Evolutionary conservation across 2,329 filamentous ascomycete genomes (phyloP).

Genomic region (Tympanopsis confertula): DNA sequence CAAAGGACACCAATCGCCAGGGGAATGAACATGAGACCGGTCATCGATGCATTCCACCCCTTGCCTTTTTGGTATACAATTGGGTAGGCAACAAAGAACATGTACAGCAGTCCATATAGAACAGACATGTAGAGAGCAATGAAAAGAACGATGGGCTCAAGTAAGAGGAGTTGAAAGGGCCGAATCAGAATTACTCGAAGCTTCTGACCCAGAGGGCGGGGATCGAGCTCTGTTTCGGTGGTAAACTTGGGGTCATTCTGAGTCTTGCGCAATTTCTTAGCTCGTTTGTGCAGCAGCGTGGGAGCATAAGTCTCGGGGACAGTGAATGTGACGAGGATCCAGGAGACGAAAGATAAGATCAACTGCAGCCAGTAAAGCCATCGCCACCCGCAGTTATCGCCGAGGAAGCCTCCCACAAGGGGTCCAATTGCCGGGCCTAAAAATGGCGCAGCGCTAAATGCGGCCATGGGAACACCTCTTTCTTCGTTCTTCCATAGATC

Average conservation of each 20-base stretch:
- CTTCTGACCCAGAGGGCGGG: constrained; percentile 55
- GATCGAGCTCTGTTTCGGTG: constrained; percentile 71
- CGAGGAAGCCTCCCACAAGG: constrained; percentile 65
- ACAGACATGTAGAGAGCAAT: constrained; percentile 79
- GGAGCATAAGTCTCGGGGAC: constrained; percentile 83
- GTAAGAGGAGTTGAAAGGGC: constrained; percentile 75
- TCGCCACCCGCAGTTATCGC: constrained; percentile 61
- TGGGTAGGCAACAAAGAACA: constrained; percentile 64
- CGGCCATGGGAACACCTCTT: constrained; percentile 76
- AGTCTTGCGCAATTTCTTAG: constrained; percentile 58
- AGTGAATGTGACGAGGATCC: constrained; percentile 73
- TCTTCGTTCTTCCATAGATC: constrained; percentile 80
- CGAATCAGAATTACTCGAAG: constrained; percentile 66
- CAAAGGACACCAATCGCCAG: constrained; percentile 63
- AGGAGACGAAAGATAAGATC: constrained; percentile 60
- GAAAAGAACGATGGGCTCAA: constrained; percentile 74
- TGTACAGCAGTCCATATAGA: constrained; percentile 63
- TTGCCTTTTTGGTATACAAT: constrained; percentile 71
- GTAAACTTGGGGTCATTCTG: constrained; percentile 59
- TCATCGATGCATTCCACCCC: constrained; percentile 61
- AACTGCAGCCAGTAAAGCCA: constrained; percentile 84
- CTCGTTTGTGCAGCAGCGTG: constrained; percentile 59
- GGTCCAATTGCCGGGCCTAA: constrained; percentile 70
- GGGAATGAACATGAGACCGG: constrained; percentile 80
- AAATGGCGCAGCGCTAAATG: constrained; percentile 73